Evolutionary conservation across 371 early-diverging fungal species (phyloP).

Genomic region (Globomyces sp.): DNA sequence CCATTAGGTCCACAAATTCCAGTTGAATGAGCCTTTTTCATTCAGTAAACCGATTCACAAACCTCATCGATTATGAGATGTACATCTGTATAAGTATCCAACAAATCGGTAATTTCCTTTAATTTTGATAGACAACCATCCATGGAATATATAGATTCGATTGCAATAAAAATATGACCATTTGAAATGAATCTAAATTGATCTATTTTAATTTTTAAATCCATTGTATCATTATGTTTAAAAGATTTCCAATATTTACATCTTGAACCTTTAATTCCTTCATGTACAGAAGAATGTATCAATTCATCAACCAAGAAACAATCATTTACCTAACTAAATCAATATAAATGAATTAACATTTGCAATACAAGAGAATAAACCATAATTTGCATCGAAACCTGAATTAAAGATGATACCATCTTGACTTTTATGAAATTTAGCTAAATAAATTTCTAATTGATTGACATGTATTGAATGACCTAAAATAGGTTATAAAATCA

Average conservation of each 20-base stretch:
- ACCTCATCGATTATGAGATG: conserved; percentile 67
- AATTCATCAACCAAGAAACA: conserved; percentile 69
- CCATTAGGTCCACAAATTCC: conserved; percentile 72
- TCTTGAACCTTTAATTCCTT: conserved; percentile 67
- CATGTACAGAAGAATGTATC: conserved; percentile 81
- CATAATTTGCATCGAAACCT: conserved; percentile 80
- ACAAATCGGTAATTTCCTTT: conserved; percentile 53
- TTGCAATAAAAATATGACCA: conserved; percentile 59
- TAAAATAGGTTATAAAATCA: neutral
- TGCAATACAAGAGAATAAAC: conserved; percentile 52
- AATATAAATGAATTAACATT: conserved; percentile 45
- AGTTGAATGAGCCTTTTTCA: conserved; percentile 76
- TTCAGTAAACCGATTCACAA: neutral
- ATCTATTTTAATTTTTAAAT: conserved; percentile 43
- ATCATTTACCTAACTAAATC: conserved; percentile 53
- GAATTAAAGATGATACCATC: conserved; percentile 76
- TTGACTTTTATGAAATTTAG: conserved; percentile 60
- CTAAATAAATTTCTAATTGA: conserved; percentile 60
- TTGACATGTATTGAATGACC: conserved; percentile 68
- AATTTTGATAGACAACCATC: conserved; percentile 80
- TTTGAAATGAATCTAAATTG: neutral
- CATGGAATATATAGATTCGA: conserved; percentile 82
- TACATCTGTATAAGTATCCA: conserved; percentile 52
- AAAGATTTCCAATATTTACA: conserved; percentile 52
- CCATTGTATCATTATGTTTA: conserved; percentile 61